Evolutionary conservation across 2,329 filamentous ascomycete genomes (phyloP).

Genomic region (Trichoderma citrinoviride): DNA sequence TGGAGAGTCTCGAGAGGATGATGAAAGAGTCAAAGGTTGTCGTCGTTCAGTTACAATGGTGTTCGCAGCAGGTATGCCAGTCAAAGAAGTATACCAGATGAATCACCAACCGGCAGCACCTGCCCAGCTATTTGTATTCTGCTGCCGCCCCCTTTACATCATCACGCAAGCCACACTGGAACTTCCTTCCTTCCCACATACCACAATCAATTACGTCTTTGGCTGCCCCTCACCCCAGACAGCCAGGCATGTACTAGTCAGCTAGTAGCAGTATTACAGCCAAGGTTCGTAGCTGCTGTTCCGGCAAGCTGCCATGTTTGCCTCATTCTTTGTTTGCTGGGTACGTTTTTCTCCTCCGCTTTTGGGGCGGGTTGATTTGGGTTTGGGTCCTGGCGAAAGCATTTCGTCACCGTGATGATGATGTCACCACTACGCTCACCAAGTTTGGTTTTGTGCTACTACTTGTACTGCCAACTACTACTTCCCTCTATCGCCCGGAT

Average conservation of each 20-base stretch:
- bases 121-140: slow-evolving; percentile 22
- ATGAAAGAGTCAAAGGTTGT: background rate
- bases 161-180: background rate
- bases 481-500: slow-evolving; percentile 1
- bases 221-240: background rate
- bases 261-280: no score
- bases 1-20: background rate
- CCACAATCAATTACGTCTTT: slow-evolving; percentile 12
- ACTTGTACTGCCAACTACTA: no score
- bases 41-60: background rate
- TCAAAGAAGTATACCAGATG: background rate
- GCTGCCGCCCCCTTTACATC: background rate
- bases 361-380: no score
- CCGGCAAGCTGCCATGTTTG: no score
- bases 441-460: background rate
- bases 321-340: no score
- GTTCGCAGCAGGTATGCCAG: background rate
- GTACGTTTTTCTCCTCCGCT: no score
- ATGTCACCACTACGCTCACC: slow-evolving; percentile 20
- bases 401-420: slow-evolving; percentile 21
- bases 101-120: background rate
- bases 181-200: background rate
- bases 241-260: no score
- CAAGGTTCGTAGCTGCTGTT: no score
- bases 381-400: background rate